Base-by-base conservation (phyloP, 139 green algal species). In the Closterium sp. region DNA sequence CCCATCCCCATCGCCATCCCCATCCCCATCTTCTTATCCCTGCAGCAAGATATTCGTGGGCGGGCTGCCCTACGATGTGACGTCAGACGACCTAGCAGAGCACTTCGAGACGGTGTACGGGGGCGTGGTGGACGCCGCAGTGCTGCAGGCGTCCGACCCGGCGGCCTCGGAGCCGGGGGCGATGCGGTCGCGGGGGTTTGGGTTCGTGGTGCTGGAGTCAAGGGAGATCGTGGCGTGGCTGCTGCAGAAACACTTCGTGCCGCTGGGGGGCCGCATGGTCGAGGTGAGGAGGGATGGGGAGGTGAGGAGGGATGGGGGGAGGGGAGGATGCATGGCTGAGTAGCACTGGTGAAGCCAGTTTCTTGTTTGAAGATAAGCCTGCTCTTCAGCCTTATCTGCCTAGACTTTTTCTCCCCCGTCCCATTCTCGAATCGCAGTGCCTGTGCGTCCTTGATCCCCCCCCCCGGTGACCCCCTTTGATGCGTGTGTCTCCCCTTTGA, bases 31-130 rank as follows among this genome's bases (percentile, higher is more conserved):
- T 28, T 19, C 55, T 19, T 4, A 76, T 2, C 16, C 55, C 55
- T 89, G n/a, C 76, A 92, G 76, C 25, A 92, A 92, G 34, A 87
- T 92, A 19, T 92, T 92, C 36, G 90, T 90, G 84, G 90, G 90
- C 0, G 90, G 90, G 30, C 31, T 92, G 2, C 90, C 90, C 4
- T 33, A 90, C 34, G 91, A 83, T 69, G 86, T 92, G 23, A 33
- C 91, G 76, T 91, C 89, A 5, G 36, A 92, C 28, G 90, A 92
- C 7, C 86, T 92, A n/a, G 55, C 85, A 33, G 33, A 76, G 23
- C 34, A 84, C 34, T 92, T 92, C 32, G 90, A 92, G 86, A 84
- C 84, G 90, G 6, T 90, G 4, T 92, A 91, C 33, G 90, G 90
- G 23, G 38, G n/a, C 25, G 90, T 92, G 36, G 30, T 30, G 83